These are phyloP conservation scores for Zychaea mexicana DNA, from an alignment of 371 early-diverging fungal species.

Conservation along the genomic window DNA sequence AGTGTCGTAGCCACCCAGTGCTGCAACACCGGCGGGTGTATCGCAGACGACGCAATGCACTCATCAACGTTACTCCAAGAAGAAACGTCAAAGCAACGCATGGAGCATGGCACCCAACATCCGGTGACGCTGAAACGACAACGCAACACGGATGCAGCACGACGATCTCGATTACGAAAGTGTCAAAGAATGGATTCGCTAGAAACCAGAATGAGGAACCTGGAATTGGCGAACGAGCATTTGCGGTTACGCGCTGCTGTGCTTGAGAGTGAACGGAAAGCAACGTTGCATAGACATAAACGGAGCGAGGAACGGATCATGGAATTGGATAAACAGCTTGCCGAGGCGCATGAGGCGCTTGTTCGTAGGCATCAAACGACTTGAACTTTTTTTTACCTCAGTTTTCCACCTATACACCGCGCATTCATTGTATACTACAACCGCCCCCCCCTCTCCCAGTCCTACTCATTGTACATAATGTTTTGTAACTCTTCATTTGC, in stretches of 20 bases:
- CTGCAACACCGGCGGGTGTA: too few species aligned
- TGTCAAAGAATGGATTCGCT: slow-evolving; percentile 79
- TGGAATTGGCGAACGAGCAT: slow-evolving; percentile 73
- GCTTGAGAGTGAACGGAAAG: slow-evolving; percentile 12
- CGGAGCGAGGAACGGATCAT: slow-evolving; percentile 51
- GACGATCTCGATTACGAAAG: slow-evolving; percentile 78
- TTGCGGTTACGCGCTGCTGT: slow-evolving; percentile 38
- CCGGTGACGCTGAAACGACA: too few species aligned
- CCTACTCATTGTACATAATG: too few species aligned
- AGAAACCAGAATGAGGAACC: slow-evolving; percentile 73
- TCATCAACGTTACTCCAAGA: not conserved
- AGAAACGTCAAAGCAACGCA: too few species aligned
- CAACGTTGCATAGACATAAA: slow-evolving; percentile 1
- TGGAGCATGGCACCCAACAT: too few species aligned
- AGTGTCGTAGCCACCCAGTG: too few species aligned
- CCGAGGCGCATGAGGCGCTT: slow-evolving; percentile 61
- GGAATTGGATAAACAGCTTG: slow-evolving; percentile 69
- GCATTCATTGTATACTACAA: too few species aligned
- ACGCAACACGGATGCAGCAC: slow-evolving; percentile 34
- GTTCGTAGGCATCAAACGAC: not conserved
- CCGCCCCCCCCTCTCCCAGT: too few species aligned
- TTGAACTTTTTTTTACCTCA: not conserved
- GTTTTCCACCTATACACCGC: too few species aligned
- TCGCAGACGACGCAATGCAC: too few species aligned
- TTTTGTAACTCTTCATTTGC: too few species aligned